phyloP scores from a whole-genome alignment of 768 basidiomycete genomes.

The Chlorophyllum brunneum region DNA sequence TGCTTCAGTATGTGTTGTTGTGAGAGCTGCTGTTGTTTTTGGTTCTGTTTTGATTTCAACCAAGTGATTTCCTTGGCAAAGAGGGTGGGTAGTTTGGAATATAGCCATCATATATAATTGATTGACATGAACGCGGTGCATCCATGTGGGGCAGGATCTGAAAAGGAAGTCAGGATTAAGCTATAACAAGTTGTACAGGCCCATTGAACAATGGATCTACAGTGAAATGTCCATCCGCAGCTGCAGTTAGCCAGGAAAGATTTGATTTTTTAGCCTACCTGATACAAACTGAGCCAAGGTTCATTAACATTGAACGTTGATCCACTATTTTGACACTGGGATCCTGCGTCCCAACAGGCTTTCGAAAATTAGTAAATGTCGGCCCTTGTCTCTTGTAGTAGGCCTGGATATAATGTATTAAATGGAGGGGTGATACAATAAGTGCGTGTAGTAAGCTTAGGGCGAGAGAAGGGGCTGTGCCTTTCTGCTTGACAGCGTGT shows the following conservation, averaged over 20 bases:
- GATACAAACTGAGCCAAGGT: constrained; percentile 9
- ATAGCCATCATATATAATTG: constrained; percentile 63
- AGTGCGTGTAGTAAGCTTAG: no score
- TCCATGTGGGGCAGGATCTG: constrained; percentile 34
- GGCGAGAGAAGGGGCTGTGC: no score
- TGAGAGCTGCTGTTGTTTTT: constrained; percentile 27
- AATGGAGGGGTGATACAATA: no score
- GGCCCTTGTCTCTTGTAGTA: no score
- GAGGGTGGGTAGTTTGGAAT: constrained; percentile 52
- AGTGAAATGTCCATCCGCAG: constrained; percentile 51
- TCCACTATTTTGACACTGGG: no score
- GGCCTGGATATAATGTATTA: no score
- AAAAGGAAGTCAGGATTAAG: constrained; percentile 9
- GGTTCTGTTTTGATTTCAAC: constrained; percentile 10
- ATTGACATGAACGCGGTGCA: constrained; percentile 43
- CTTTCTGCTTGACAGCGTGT: no score
- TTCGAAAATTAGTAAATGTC: no score
- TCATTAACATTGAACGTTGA: no score
- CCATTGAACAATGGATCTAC: constrained; percentile 29
- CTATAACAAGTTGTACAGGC: not conserved
- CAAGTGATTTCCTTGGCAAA: constrained; percentile 63
- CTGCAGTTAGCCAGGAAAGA: constrained; percentile 64
- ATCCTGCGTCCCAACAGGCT: no score
- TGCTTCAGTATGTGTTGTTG: constrained; percentile 44
- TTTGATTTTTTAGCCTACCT: constrained; percentile 67